Base-by-base conservation (phyloP, 495 filamentous ascomycete genomes). In the Podospora fimiseda region DNA sequence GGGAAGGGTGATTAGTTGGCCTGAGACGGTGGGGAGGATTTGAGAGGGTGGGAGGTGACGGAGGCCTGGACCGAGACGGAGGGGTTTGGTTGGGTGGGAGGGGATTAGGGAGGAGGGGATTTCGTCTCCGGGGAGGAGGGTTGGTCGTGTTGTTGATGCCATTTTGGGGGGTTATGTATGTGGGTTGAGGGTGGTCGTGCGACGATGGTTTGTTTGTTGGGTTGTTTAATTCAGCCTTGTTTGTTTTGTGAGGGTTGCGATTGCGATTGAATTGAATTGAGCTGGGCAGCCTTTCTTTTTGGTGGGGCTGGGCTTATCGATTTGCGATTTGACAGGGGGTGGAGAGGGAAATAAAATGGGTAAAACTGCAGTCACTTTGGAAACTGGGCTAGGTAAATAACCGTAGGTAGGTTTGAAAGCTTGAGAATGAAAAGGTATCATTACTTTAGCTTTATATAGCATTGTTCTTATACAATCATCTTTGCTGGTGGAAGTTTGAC, bases 31-130 rank as follows among this genome's bases (percentile, higher is more conserved):
- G 15, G 90, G 81, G 23, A 83, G 73, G 46, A 96, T 76, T 23
- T 82, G 81, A 48, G 74, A 74, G 20, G 88, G 86, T 14, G 83
- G 86, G 39, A 81, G 80, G 61, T 90, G 85, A 20, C 79, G 81
- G 33, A 96, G 77, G 30, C 93, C 93, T 9, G 90, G 88, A 24
- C 93, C 93, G 23, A 98, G 77, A 58, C 85, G 86, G 53, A 98
- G 75, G 22, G 89, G 77, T 50, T 80, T 74, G 57, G 80, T 81
- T 16, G 75, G 76, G 56, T 82, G 82, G 30, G 75, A 74, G 1
- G 89, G 78, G 11, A 80, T 83, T 13, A 90, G 78, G 9, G 72
- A 65, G 8, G 87, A 76, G 53, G 79, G 70, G 47, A 96, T 75
- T 40, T 72, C 63, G 55, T 97, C 90, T 50, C 94, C 90, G 0